phyloP scores from a whole-genome alignment of 805 yeast species.

The Lipomyces orientalis region DNA sequence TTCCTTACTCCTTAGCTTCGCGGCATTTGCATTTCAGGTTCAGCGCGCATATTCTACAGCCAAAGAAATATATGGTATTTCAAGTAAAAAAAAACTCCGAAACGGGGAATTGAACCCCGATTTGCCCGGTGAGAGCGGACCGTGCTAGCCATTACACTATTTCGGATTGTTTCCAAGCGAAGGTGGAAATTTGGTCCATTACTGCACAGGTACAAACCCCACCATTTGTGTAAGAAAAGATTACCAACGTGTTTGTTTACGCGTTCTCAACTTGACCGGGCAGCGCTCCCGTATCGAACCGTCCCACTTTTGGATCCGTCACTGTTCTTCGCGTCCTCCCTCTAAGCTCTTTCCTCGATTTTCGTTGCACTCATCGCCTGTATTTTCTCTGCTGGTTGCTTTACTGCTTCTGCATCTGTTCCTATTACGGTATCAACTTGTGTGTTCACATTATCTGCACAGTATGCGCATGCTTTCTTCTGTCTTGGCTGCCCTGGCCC shows the following conservation, averaged over 20 bases:
- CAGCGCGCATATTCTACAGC: too few relatives aligned
- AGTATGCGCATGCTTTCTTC: conserved; percentile 4
- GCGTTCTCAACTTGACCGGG: not conserved
- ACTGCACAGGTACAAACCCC: not conserved
- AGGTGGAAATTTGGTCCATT: not conserved
- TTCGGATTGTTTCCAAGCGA: conserved; percentile 2
- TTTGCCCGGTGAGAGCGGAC: conserved; percentile 31
- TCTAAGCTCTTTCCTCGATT: conserved; percentile 4
- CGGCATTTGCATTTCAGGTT: too few relatives aligned
- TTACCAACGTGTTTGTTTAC: not conserved
- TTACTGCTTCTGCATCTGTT: not conserved
- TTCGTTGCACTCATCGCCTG: not conserved
- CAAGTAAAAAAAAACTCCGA: conserved; percentile 13
- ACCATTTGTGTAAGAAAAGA: not conserved
- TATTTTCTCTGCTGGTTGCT: conserved; percentile 41
- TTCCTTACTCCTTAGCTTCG: too few relatives aligned
- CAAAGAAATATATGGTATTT: too few relatives aligned
- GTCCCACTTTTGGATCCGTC: not conserved
- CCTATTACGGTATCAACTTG: conserved; percentile 2
- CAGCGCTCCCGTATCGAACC: not conserved
- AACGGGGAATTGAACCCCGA: conserved; percentile 30
- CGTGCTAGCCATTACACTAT: conserved; percentile 30
- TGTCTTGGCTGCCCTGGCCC: conserved; percentile 13
- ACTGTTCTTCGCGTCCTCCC: conserved; percentile 19
- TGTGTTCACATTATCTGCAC: conserved; percentile 6